Percentiles rank a stretch among this genome's conserved stretches.
Evolutionary conservation across 2,329 filamentous ascomycete species (phyloP).

Genomic region (Fusarium denticulatum): DNA sequence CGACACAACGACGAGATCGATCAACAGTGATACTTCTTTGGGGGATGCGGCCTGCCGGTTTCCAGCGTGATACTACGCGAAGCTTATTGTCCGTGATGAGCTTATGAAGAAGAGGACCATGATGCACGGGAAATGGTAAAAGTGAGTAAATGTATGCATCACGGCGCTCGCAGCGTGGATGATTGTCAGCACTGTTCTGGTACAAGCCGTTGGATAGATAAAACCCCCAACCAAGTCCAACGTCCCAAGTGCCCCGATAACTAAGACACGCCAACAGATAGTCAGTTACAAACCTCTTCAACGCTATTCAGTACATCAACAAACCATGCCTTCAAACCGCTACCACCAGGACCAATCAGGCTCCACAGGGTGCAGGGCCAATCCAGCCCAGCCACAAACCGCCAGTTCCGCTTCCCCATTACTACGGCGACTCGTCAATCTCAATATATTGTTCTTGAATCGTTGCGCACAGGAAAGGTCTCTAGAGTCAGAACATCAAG

Average conservation of each 20-base stretch:
- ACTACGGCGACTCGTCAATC: accelerated
- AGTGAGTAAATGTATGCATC: too few species aligned
- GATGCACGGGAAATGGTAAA: background rate
- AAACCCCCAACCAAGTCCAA: accelerated
- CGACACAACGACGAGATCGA: accelerated
- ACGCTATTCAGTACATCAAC: background rate
- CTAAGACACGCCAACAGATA: background rate
- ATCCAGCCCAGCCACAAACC: background rate
- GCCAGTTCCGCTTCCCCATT: too few species aligned
- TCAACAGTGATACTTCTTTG: background rate
- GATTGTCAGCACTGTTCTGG: accelerated
- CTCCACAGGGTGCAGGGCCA: too few species aligned
- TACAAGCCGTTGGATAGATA: background rate
- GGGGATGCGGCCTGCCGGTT: accelerated
- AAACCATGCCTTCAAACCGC: background rate
- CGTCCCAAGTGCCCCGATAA: accelerated
- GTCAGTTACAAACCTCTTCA: background rate
- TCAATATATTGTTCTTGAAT: background rate
- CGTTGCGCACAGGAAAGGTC: too few species aligned
- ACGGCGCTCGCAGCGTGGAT: background rate
- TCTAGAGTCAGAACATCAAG: too few species aligned
- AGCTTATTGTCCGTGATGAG: accelerated
- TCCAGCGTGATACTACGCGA: accelerated
- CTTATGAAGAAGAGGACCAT: background rate
- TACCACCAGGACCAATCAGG: background rate